phyloP scores from a whole-genome alignment of 2,329 filamentous ascomycete species.

The Ophiocordyceps unilateralis region DNA sequence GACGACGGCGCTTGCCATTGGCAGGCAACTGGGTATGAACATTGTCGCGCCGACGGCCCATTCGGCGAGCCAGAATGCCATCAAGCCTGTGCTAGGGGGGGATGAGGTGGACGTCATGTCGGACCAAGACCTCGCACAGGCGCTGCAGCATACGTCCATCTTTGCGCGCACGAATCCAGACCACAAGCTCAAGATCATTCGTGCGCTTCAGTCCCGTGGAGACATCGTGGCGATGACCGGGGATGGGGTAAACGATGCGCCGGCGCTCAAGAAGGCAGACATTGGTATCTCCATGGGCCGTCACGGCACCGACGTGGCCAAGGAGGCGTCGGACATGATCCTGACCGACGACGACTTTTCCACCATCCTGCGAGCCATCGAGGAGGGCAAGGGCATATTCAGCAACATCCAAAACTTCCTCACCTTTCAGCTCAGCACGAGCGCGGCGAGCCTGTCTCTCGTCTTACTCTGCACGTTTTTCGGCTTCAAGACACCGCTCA shows the following conservation, averaged over 20 bases:
- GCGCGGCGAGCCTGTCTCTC: slow-evolving; percentile 77
- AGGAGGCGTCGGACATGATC: slow-evolving; percentile 91
- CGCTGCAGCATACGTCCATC: slow-evolving; percentile 77
- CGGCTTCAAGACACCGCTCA: slow-evolving; percentile 87
- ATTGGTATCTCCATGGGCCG: slow-evolving; percentile 96
- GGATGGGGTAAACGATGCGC: slow-evolving; percentile 94
- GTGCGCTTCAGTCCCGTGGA: slow-evolving; percentile 75
- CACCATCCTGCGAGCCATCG: slow-evolving; percentile 84
- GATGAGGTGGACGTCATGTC: slow-evolving; percentile 91
- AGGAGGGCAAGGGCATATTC: slow-evolving; percentile 98
- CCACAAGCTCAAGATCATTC: slow-evolving; percentile 95
- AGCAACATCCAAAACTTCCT: slow-evolving; percentile 99
- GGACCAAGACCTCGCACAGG: slow-evolving; percentile 64
- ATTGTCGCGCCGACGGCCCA: slow-evolving; percentile 40
- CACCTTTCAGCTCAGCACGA: slow-evolving; percentile 95
- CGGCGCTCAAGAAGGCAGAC: slow-evolving; percentile 89
- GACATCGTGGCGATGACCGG: slow-evolving; percentile 99
- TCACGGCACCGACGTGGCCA: slow-evolving; percentile 90
- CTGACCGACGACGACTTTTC: slow-evolving; percentile 79
- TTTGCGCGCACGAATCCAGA: slow-evolving; percentile 94
- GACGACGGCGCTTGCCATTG: slow-evolving; percentile 86
- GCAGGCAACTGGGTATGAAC: slow-evolving; percentile 85
- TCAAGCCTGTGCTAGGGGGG: slow-evolving; percentile 63
- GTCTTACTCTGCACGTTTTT: slow-evolving; percentile 86
- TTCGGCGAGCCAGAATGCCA: slow-evolving; percentile 35